Evolutionary conservation across 73 alveolate species (phyloP), one percentile per base, ranked within the genome.

Genomic region (Paramecium sexaurelia): DNA sequence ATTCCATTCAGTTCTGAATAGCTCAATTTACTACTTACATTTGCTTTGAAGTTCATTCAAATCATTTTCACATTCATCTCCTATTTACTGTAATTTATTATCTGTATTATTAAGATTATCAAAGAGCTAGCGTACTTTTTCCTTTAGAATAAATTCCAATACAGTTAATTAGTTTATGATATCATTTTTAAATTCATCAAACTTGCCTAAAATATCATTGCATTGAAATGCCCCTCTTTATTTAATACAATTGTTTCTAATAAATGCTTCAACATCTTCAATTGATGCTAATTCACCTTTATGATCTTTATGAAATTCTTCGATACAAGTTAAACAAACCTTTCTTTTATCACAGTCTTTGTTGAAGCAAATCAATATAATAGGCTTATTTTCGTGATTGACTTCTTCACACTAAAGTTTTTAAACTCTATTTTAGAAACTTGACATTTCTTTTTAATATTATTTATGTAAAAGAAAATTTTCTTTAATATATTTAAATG

Each of bases 281-380:
- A 78, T 7, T 17, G 55, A 22, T 9, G 90, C 90, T 20, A 39
- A 78, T 43, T 78, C 29, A 3, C 33, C 51, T 43, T 2, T 78
- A 40, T 78, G 90, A 40, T 10, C 22, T 19, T n/a, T 22, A 78
- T 78, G 90, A 40, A 78, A 78, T 78, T 78, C 90, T 7, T 78
- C 90, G 0, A 78, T 43, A 26, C 90, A 78, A 45, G 75, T 78
- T 32, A 41, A 13, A 33, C 90, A 78, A 24, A 20, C 43, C n/a
- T 78, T 78, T 26, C 90, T 78, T 41, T 78, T 45, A n/a, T 13
- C 20, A 40, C 90, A 78, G 9, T 78, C 75, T 24, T 32, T 32
- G 27, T 78, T 39, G 39, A 78, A 45, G 47, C 90, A 78, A 22
- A 78, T 78, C 75, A 78, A 37, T 9, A 24, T n/a, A 40, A 78